Evolutionary conservation across 2,329 filamentous ascomycete species (phyloP).

Genomic region (Ustulina deusta): DNA sequence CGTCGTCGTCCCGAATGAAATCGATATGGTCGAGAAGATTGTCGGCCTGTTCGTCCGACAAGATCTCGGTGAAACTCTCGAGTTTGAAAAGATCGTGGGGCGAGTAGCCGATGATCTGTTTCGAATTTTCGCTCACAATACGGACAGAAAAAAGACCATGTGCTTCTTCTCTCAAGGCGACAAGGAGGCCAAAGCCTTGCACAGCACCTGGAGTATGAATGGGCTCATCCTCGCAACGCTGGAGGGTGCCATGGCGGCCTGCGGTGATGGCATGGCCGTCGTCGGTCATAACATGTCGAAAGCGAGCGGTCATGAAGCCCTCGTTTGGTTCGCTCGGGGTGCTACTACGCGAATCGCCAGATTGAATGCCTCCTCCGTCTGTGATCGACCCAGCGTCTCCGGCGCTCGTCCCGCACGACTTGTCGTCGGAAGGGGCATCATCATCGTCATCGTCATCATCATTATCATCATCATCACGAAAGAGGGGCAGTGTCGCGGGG

Average conservation of each 20-base stretch:
- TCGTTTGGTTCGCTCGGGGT: slow-evolving; percentile 51
- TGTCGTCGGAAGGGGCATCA: slow-evolving; percentile 44
- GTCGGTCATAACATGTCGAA: slow-evolving; percentile 80
- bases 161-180: slow-evolving; percentile 78
- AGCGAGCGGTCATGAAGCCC: slow-evolving; percentile 75
- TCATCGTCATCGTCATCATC: slow-evolving; percentile 45
- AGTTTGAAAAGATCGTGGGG: slow-evolving; percentile 81
- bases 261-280: slow-evolving; percentile 87
- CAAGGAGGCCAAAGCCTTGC: slow-evolving; percentile 81
- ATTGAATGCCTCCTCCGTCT: slow-evolving; percentile 20
- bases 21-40: slow-evolving; percentile 88
- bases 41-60: slow-evolving; percentile 85
- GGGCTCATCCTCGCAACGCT: slow-evolving; percentile 90
- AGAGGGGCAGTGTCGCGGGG: slow-evolving; percentile 39
- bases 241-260: slow-evolving; percentile 77
- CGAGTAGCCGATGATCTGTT: slow-evolving; percentile 78
- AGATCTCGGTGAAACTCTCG: slow-evolving; percentile 82
- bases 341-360: slow-evolving; percentile 26
- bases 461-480: slow-evolving; percentile 44
- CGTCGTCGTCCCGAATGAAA: slow-evolving; percentile 85
- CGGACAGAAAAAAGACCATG: slow-evolving; percentile 77
- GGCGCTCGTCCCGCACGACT: slow-evolving; percentile 39
- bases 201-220: slow-evolving; percentile 88
- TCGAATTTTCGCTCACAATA: slow-evolving; percentile 84
- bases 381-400: slow-evolving; percentile 34